These are phyloP conservation scores for Citrus maxima DNA, from an alignment of 345 rosid species.

Conservation along the genomic window DNA sequence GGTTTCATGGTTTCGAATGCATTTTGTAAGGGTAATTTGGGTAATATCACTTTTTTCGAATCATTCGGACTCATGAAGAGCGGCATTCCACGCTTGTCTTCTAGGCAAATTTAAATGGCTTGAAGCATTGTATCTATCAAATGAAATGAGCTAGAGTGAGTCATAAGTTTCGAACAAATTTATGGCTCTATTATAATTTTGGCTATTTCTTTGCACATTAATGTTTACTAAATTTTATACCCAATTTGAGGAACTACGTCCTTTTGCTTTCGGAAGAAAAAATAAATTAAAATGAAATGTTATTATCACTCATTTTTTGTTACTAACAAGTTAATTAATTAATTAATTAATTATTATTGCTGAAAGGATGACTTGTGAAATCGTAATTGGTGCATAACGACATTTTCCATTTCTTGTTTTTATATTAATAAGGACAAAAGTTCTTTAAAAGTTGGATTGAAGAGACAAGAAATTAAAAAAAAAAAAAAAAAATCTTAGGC, in stretches of 20 bases:
- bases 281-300: not conserved
- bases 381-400: not conserved
- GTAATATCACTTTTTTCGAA: not conserved
- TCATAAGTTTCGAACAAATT: slow-evolving; percentile 12
- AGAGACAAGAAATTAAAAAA: too few species aligned
- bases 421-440: not conserved
- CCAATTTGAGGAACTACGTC: not conserved
- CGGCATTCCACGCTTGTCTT: slow-evolving; percentile 22
- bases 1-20: not conserved
- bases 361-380: not conserved
- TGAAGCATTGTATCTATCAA: slow-evolving; percentile 12
- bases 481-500: too few species aligned
- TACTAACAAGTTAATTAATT: too few species aligned
- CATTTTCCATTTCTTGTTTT: not conserved
- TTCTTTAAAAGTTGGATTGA: too few species aligned
- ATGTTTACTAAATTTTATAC: not conserved
- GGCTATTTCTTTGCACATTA: not conserved
- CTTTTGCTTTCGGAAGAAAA: not conserved
- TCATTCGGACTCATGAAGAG: not conserved
- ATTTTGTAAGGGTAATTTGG: not conserved
- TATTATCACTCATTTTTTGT: not conserved
- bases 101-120: not conserved
- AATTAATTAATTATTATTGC: not conserved
- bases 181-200: not conserved
- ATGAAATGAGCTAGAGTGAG: not conserved